Evolutionary conservation across 768 basidiomycete species (phyloP).

Genomic region (Leccinum subgranulosum): DNA sequence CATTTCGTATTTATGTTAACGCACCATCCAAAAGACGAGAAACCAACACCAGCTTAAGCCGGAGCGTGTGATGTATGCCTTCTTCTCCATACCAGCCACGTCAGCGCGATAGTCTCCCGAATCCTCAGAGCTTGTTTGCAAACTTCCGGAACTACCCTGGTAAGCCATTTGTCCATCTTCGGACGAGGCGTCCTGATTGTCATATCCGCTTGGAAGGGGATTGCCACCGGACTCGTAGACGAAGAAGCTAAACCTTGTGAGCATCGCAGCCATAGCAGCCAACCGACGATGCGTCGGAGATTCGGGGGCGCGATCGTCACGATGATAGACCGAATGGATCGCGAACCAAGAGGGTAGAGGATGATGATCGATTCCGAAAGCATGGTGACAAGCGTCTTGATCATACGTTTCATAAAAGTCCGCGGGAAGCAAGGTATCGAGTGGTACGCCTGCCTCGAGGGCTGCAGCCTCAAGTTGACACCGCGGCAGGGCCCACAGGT

Average conservation of each 20-base stretch:
- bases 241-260: slow-evolving; percentile 50
- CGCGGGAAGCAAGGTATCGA: slow-evolving; percentile 47
- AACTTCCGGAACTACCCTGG: slow-evolving; percentile 8
- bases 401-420: slow-evolving; percentile 27
- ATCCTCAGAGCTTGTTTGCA: slow-evolving; percentile 7
- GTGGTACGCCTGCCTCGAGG: slow-evolving; percentile 63
- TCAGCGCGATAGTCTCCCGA: slow-evolving; percentile 16
- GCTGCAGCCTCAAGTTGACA: slow-evolving; percentile 59
- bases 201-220: not conserved
- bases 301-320: slow-evolving; percentile 6
- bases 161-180: not conserved
- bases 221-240: slow-evolving; percentile 28
- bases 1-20: slow-evolving; percentile 13
- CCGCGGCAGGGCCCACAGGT: slow-evolving; percentile 55
- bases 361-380: not conserved
- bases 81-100: slow-evolving; percentile 41
- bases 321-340: slow-evolving; percentile 20
- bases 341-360: slow-evolving; percentile 16
- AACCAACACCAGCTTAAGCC: slow-evolving; percentile 59
- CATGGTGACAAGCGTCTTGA: not conserved
- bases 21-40: slow-evolving; percentile 74
- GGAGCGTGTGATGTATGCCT: slow-evolving; percentile 57
- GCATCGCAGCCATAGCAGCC: slow-evolving; percentile 53
- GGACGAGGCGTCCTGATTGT: not conserved
- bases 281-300: slow-evolving; percentile 56